These are phyloP conservation scores for Erigeron canadensis DNA, from an alignment of 129 eudicot genomes.

Conservation along the genomic window DNA sequence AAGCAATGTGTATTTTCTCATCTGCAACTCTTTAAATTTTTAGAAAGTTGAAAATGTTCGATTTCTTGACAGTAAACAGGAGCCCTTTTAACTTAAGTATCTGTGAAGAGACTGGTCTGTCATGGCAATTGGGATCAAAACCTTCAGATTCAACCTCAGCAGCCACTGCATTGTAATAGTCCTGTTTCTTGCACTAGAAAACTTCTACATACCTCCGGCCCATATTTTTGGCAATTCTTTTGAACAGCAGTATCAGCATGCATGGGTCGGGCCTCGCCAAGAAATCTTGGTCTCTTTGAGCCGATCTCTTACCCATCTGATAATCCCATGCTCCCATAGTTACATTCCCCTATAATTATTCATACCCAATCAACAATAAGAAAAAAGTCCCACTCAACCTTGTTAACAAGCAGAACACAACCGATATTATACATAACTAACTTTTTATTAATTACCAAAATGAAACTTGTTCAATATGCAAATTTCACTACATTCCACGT, in stretches of 20 bases:
- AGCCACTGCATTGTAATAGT: constrained; percentile 86
- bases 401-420: constrained; percentile 93
- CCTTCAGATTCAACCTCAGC: constrained; percentile 75
- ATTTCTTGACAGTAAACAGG: constrained; percentile 67
- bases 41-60: constrained; percentile 63
- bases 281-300: constrained; percentile 98
- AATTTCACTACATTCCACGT: too few species aligned
- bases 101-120: constrained; percentile 65
- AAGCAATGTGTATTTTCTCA: constrained; percentile 69
- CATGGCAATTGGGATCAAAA: constrained; percentile 34
- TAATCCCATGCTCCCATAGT: constrained; percentile 99
- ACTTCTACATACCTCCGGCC: constrained; percentile 93
- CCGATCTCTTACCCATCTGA: constrained; percentile 99
- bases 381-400: constrained; percentile 91
- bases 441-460: constrained; percentile 33
- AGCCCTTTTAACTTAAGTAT: constrained; percentile 81
- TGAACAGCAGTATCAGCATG: constrained; percentile 78
- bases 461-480: too few species aligned
- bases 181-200: constrained; percentile 90
- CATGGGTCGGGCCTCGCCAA: constrained; percentile 84
- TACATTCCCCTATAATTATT: constrained; percentile 92
- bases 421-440: constrained; percentile 59
- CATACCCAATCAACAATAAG: constrained; percentile 86
- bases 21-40: constrained; percentile 51
- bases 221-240: constrained; percentile 76